phyloP scores from a whole-genome alignment of 768 basidiomycete species.

The Boletellus ananas region DNA sequence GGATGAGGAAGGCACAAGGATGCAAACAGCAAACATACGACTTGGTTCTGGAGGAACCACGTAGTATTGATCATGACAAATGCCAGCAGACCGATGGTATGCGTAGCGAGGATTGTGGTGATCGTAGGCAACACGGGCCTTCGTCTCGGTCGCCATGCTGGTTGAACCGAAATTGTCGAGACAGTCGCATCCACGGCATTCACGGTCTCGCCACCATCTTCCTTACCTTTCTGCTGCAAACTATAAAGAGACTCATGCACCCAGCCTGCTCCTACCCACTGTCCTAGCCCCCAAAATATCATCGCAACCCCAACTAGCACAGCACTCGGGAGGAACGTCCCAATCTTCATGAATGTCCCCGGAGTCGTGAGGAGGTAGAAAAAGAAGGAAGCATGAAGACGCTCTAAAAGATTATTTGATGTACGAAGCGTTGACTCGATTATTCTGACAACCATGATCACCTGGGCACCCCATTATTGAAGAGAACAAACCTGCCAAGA shows the following conservation, averaged over 20 bases:
- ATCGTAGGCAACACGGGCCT: slow-evolving; percentile 56
- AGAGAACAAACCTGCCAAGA: slow-evolving; percentile 67
- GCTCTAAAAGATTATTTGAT: slow-evolving; percentile 90
- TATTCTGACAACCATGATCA: slow-evolving; percentile 42
- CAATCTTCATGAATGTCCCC: slow-evolving; percentile 80
- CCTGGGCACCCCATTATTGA: not conserved
- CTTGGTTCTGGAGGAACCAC: slow-evolving; percentile 39
- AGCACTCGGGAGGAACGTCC: slow-evolving; percentile 84
- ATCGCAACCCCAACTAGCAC: slow-evolving; percentile 80
- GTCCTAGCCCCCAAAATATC: slow-evolving; percentile 76
- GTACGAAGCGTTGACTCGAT: slow-evolving; percentile 87
- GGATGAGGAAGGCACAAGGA: not conserved
- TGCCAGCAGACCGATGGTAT: slow-evolving; percentile 48
- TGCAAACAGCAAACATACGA: slow-evolving; percentile 34
- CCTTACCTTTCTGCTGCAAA: slow-evolving; percentile 2
- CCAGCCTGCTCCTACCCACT: slow-evolving; percentile 72
- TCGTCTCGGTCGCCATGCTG: slow-evolving; percentile 27
- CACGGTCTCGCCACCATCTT: slow-evolving; percentile 10
- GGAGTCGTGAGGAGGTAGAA: slow-evolving; percentile 71
- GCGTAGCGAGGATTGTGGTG: slow-evolving; percentile 52
- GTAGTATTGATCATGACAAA: slow-evolving; percentile 47
- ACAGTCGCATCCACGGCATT: not conserved
- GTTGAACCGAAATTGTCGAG: not conserved
- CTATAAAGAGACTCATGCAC: slow-evolving; percentile 5
- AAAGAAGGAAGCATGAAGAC: slow-evolving; percentile 96